Evolutionary conservation across 139 green algal species (phyloP).

Genomic region (Tetradesmus obliquus): DNA sequence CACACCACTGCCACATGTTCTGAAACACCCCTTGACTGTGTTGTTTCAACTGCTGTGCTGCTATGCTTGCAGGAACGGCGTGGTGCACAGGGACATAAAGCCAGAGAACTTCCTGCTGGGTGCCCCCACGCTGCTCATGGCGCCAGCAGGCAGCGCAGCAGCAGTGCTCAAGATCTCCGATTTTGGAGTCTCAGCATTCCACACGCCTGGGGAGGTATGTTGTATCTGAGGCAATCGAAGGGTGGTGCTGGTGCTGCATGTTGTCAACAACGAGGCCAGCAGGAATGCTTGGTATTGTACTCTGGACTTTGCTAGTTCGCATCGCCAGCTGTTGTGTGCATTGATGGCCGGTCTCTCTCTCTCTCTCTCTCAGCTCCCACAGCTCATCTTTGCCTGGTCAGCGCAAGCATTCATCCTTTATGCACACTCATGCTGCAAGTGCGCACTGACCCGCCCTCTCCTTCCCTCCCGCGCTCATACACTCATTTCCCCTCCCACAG

Average conservation of each 20-base stretch:
- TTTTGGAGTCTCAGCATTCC: constrained; percentile 83
- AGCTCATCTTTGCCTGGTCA: too few species aligned
- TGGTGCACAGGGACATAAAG: constrained; percentile 93
- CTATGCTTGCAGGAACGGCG: constrained; percentile 51
- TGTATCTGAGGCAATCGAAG: background rate
- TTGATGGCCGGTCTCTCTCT: too few species aligned
- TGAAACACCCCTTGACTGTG: background rate
- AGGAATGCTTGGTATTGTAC: background rate
- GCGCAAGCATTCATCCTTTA: too few species aligned
- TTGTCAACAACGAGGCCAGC: background rate
- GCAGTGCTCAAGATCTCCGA: constrained; percentile 64
- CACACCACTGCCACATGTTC: background rate
- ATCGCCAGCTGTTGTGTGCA: too few species aligned
- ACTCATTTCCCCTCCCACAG: constrained; percentile 23
- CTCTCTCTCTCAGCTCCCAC: too few species aligned
- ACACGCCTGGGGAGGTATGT: constrained; percentile 55
- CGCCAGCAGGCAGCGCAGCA: constrained; percentile 24
- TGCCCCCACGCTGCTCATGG: background rate
- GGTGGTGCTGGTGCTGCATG: background rate
- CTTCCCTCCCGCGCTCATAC: too few species aligned
- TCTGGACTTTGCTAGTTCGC: too few species aligned
- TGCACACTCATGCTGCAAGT: background rate
- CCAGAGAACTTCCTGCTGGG: constrained; percentile 89
- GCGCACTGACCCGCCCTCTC: too few species aligned
- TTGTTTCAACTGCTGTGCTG: background rate